Conservation (phyloP, 1,284 basidiomycete genomes). For the Ustilago curta region DNA sequence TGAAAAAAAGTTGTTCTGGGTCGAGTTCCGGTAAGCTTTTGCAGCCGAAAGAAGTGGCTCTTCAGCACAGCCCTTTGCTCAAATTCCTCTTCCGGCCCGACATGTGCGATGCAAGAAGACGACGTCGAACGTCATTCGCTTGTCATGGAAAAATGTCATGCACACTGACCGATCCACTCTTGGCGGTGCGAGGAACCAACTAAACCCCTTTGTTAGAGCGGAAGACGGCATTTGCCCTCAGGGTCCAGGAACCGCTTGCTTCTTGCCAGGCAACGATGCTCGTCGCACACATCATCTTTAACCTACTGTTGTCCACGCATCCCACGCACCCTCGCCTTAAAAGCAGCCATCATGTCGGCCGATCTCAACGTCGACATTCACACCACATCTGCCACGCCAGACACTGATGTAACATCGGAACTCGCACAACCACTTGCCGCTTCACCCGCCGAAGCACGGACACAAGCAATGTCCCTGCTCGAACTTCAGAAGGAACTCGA, state of each 20-base stretch:
- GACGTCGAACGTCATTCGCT: not conserved
- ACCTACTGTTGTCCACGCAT: not conserved
- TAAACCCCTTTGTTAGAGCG: no score
- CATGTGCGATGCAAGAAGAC: not conserved
- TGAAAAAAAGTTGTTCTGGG: not conserved
- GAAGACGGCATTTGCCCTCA: constrained; percentile 10
- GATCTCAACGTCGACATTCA: constrained; percentile 46
- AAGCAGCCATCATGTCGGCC: constrained; percentile 24
- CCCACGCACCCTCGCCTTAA: not conserved
- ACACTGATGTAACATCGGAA: constrained; percentile 31
- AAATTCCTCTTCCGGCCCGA: not conserved
- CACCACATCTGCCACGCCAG: constrained; percentile 4
- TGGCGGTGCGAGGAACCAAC: no score
- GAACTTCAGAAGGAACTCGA: constrained; percentile 45
- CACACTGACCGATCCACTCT: constrained; percentile 10
- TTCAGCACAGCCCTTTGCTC: not conserved
- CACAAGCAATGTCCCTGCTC: constrained; percentile 36
- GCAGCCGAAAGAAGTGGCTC: not conserved
- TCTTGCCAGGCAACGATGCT: constrained; percentile 11
- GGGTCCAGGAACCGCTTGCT: constrained; percentile 15
- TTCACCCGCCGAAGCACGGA: constrained; percentile 21
- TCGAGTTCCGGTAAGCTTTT: constrained; percentile 2
- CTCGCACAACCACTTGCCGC: constrained; percentile 33
- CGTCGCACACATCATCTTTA: not conserved
- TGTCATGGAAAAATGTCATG: constrained; percentile 14